Evolutionary conservation across 108 stramenopile species (phyloP), one percentile per base, ranked within the genome.

Genomic region (Fragilariopsis cylindrus): DNA sequence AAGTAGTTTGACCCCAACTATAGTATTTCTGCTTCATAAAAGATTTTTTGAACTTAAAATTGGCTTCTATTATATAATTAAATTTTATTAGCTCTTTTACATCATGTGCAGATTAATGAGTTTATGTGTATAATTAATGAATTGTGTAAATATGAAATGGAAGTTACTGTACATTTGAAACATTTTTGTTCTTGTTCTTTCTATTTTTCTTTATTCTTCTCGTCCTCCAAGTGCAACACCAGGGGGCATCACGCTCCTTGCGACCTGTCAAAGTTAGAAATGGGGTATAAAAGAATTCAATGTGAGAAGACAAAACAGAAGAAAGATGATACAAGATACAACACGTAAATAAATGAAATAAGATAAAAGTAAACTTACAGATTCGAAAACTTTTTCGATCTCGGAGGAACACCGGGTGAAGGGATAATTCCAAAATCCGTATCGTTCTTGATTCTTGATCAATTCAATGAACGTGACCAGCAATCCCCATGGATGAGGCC

Each of bases 391-490:
- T 70, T 95, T 92, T 81, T 99, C 98, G 57, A 99, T 98, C 79
- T 99, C 99, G 30, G 98, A 91, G 41, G 97, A 96, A 78, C 97
- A 98, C 65, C 96, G 91, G 68, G 98, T 99, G 81, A 99, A 99
- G 45, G 97, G 82, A 77, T 99, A 96, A 70, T 81, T 88, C 99
- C 99, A 99, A 75, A 99, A 99, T 57, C 85, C 83, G 75, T 99
- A 99, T 48, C 93, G 87, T 9, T 63, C 62, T n/a, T 96, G 93
- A 76, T 99, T 99, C 85, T 99, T 99, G 76, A 99, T 99, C 71
- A 99, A 92, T 85, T 99, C 99, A 57, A 99, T 98, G 87, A 99
- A 99, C 6, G 99, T 99, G 57, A 94, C 84, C 57, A 96, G 69
- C 46, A 96, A 74, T 64, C 96, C 96, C 94, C 95, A 96, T 45